These are phyloP conservation scores for Penicillium bovifimosum DNA, from an alignment of 495 filamentous ascomycete species.

Conservation along the genomic window DNA sequence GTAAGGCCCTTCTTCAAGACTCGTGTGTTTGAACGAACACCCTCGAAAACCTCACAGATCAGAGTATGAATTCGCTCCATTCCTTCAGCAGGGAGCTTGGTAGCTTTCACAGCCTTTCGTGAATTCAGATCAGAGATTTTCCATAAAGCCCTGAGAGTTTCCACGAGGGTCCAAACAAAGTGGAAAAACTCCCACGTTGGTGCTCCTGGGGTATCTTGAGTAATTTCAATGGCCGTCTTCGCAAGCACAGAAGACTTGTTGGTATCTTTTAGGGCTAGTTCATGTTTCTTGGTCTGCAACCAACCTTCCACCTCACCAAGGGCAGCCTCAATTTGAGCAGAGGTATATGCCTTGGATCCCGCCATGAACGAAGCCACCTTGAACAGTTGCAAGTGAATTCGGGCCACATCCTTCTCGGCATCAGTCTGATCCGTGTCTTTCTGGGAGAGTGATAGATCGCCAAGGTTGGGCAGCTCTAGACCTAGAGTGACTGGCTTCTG, in stretches of 20 bases:
- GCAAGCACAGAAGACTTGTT: slow-evolving; percentile 22
- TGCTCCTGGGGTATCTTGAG: slow-evolving; percentile 21
- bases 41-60: slow-evolving; percentile 30
- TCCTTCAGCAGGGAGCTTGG: slow-evolving; percentile 33
- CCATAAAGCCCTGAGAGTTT: slow-evolving; percentile 37
- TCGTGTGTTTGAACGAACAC: slow-evolving; percentile 29
- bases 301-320: slow-evolving; percentile 34
- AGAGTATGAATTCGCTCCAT: slow-evolving; percentile 23
- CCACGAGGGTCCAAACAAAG: slow-evolving; percentile 29
- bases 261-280: slow-evolving; percentile 18
- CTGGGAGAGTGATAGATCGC: slow-evolving; percentile 19
- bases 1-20: slow-evolving; percentile 34
- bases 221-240: slow-evolving; percentile 23
- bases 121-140: slow-evolving; percentile 25
- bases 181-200: slow-evolving; percentile 43
- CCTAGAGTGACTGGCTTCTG: slow-evolving; percentile 31
- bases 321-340: slow-evolving; percentile 27
- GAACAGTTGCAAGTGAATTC: slow-evolving; percentile 31
- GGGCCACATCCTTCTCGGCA: slow-evolving; percentile 29
- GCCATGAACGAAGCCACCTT: slow-evolving; percentile 31
- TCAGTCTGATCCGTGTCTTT: slow-evolving; percentile 30
- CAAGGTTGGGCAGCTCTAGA: slow-evolving; percentile 26
- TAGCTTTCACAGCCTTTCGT: slow-evolving; percentile 29
- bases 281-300: slow-evolving; percentile 24
- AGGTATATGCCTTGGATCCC: slow-evolving; percentile 31